Percentiles rank a stretch among this genome's conserved stretches.
Evolutionary conservation across 2,329 filamentous ascomycete species (phyloP).

Genomic region (Penicillium sp.): DNA sequence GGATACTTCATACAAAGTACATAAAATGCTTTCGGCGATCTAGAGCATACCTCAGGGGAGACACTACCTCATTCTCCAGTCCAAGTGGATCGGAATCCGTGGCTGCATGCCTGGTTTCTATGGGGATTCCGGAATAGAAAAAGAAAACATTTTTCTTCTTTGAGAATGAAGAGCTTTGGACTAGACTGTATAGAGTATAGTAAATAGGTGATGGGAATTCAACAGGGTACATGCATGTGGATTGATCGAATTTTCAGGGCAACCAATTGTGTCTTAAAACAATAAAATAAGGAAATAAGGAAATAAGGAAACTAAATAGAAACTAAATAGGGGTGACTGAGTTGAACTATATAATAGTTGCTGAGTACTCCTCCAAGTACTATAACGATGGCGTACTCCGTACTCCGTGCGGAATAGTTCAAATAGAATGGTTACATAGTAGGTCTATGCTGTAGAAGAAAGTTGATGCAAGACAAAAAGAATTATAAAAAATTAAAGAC

Average conservation of each 20-base stretch:
- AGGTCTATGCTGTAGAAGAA: background rate
- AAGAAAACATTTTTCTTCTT: constrained; percentile 4
- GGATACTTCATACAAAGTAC: background rate
- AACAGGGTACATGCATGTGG: background rate
- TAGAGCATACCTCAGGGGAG: background rate
- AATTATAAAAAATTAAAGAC: background rate
- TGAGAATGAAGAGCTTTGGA: background rate
- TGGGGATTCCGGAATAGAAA: constrained; percentile 8
- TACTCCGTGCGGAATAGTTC: background rate
- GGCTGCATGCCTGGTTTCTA: constrained; percentile 9
- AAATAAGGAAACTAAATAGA: too few relatives aligned
- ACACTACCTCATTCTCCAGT: background rate
- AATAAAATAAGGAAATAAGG: background rate
- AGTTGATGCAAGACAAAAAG: too few relatives aligned
- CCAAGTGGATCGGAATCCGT: constrained; percentile 2
- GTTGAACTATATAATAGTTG: background rate
- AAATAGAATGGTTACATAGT: background rate
- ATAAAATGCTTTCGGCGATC: background rate
- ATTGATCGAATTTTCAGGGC: background rate
- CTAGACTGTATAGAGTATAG: background rate
- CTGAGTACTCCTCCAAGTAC: background rate
- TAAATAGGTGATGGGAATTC: background rate
- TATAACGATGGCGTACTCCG: background rate
- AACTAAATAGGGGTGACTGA: background rate
- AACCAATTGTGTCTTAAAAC: background rate